A percentile compares a stretch with the other conserved stretches of the same genome.
Evolutionary conservation across 1,284 basidiomycete genomes (phyloP).

Genomic region (Cystobasidium slooffiae): DNA sequence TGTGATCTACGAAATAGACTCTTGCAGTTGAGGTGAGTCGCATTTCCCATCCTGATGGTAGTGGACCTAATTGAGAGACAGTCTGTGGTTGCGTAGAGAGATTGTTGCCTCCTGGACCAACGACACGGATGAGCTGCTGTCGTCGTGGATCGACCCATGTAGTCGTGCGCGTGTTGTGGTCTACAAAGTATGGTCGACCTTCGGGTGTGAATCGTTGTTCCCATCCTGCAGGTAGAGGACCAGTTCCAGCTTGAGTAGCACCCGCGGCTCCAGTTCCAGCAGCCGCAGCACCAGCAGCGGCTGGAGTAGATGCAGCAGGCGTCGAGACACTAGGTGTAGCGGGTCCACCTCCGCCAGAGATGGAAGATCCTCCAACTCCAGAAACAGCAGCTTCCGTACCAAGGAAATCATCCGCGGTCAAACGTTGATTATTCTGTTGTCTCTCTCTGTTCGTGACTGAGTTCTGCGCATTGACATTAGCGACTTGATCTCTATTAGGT

Average conservation of each 20-base stretch:
- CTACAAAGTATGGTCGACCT: conserved; percentile 95
- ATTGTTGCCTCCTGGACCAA: conserved; percentile 81
- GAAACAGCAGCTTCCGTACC: conserved; percentile 51
- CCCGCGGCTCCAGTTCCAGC: conserved; percentile 56
- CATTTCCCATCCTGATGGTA: conserved; percentile 99
- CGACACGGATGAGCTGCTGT: conserved; percentile 79
- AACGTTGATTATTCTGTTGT: conserved; percentile 45
- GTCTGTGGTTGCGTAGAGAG: conserved; percentile 75
- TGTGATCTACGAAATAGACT: conserved; percentile 96
- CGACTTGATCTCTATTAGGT: conserved; percentile 60
- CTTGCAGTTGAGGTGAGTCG: conserved; percentile 87
- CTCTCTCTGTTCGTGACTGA: conserved; percentile 30
- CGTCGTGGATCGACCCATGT: conserved; percentile 98
- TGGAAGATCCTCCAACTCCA: conserved; percentile 43
- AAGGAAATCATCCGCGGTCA: conserved; percentile 54
- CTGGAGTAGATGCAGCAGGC: conserved; percentile 51
- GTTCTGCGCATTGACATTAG: conserved; percentile 31
- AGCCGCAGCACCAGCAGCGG: conserved; percentile 45
- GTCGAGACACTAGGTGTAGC: conserved; percentile 59
- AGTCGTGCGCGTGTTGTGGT: conserved; percentile 79
- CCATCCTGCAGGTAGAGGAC: conserved; percentile 91
- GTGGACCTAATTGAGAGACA: conserved; percentile 86
- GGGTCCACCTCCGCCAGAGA: conserved; percentile 47
- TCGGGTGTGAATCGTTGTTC: conserved; percentile 98
- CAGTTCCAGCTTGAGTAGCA: conserved; percentile 75